Conservation (phyloP, 495 filamentous ascomycete species). For the Chlorociboria aeruginascens region DNA sequence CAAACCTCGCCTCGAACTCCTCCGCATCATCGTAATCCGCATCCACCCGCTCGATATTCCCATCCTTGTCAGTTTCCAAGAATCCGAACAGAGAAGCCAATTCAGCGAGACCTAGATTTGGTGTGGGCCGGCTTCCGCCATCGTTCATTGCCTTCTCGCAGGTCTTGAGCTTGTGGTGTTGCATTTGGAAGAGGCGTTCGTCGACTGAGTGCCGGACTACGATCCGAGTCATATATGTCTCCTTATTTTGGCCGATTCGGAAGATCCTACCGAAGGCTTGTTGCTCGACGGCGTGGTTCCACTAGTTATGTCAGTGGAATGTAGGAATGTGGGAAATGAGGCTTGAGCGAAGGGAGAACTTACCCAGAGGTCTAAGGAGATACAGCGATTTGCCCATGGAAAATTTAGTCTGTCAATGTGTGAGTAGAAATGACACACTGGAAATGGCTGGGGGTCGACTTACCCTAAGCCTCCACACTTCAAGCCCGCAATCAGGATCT, state of each 20-base stretch:
- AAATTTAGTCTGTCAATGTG: slow-evolving; percentile 33
- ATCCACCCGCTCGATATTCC: slow-evolving; percentile 7
- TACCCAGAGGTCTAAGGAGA: slow-evolving; percentile 40
- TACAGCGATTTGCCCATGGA: slow-evolving; percentile 42
- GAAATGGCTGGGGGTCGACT: background rate
- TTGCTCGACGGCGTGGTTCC: slow-evolving; percentile 51
- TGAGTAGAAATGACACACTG: background rate
- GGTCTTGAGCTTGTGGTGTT: slow-evolving; percentile 7
- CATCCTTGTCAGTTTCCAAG: slow-evolving; percentile 9
- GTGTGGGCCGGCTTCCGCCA: background rate
- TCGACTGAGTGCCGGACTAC: slow-evolving; percentile 40
- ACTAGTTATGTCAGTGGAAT: slow-evolving; percentile 19
- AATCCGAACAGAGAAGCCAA: slow-evolving; percentile 15
- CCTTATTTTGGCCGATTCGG: slow-evolving; percentile 46
- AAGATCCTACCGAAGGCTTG: slow-evolving; percentile 53
- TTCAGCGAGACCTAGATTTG: background rate
- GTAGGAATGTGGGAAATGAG: too few species aligned
- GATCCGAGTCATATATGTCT: slow-evolving; percentile 42
- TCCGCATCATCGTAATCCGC: slow-evolving; percentile 11
- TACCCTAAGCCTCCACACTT: slow-evolving; percentile 22
- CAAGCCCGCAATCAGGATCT: slow-evolving; percentile 26
- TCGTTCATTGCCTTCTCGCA: background rate
- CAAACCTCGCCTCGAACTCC: background rate
- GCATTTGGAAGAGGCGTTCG: slow-evolving; percentile 26
- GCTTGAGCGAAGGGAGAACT: background rate